Percentiles rank a stretch among this genome's conserved stretches.
Evolutionary conservation across 257 asterid genomes (phyloP).

Genomic region (Solanum sparsipilum): DNA sequence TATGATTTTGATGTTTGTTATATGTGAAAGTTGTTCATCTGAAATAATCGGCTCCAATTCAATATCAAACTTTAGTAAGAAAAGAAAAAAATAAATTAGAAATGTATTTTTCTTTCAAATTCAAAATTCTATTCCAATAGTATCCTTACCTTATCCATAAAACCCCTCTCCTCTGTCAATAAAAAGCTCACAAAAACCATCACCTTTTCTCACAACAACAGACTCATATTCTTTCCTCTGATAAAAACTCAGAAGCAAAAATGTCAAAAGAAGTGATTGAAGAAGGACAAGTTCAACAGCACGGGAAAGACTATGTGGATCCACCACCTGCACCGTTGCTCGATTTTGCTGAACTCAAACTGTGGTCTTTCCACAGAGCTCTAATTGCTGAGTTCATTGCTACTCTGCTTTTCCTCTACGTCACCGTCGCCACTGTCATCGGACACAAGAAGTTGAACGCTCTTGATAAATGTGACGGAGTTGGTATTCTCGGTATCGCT

Average conservation of each 20-base stretch:
- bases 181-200: neutral
- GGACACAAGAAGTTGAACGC: slow-evolving; percentile 55
- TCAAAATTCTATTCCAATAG: slow-evolving; percentile 12
- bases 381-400: slow-evolving; percentile 72
- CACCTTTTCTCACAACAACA: neutral
- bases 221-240: neutral
- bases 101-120: neutral
- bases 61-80: no score
- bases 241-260: neutral
- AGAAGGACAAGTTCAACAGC: slow-evolving; percentile 30
- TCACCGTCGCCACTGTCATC: slow-evolving; percentile 69
- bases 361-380: slow-evolving; percentile 79
- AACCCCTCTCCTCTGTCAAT: slow-evolving; percentile 6
- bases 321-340: slow-evolving; percentile 80
- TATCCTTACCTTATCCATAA: slow-evolving; percentile 49
- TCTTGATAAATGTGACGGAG: slow-evolving; percentile 67
- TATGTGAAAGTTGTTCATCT: no score
- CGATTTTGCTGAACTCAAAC: slow-evolving; percentile 46
- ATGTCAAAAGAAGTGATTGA: slow-evolving; percentile 78
- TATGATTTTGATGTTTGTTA: no score
- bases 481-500: slow-evolving; percentile 70
- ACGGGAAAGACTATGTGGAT: slow-evolving; percentile 67
- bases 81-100: neutral
- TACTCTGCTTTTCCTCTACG: slow-evolving; percentile 65
- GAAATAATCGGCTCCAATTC: no score